A percentile compares a stretch with the other conserved stretches of the same genome.
Conservation (phyloP, 331 rosid genomes). For the Malus hybrid region DNA sequence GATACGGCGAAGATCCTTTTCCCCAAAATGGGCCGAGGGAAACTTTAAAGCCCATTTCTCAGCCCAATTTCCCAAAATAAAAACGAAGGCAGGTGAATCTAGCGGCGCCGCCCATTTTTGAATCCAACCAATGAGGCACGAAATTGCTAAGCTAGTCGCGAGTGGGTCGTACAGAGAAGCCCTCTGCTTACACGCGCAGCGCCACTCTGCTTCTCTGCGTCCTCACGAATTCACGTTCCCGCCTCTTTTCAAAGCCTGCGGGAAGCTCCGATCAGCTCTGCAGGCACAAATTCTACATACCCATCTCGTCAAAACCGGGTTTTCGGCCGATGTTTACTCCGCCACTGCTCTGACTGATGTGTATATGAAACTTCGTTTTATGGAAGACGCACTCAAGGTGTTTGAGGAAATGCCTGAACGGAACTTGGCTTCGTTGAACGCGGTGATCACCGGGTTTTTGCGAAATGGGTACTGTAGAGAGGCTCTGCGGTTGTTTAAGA, state of each 20-base stretch:
- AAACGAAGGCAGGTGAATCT: not conserved
- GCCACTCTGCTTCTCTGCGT: slow-evolving; percentile 24
- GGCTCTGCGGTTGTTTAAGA: slow-evolving; percentile 27
- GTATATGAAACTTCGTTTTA: slow-evolving; percentile 25
- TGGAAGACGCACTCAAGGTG: slow-evolving; percentile 36
- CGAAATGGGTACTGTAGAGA: slow-evolving; percentile 31
- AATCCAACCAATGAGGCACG: slow-evolving; percentile 36
- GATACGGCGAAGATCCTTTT: too few relatives aligned
- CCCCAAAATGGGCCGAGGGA: too few relatives aligned
- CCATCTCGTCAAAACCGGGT: slow-evolving; percentile 57
- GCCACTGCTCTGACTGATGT: slow-evolving; percentile 45
- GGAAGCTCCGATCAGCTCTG: slow-evolving; percentile 27
- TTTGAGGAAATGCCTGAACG: slow-evolving; percentile 59
- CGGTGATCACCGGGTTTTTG: slow-evolving; percentile 41
- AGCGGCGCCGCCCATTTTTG: not conserved
- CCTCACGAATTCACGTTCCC: slow-evolving; percentile 62
- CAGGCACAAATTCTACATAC: slow-evolving; percentile 43
- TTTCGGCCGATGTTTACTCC: slow-evolving; percentile 36
- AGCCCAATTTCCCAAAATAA: not conserved
- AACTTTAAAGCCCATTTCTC: not conserved
- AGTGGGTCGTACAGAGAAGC: slow-evolving; percentile 59
- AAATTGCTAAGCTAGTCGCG: slow-evolving; percentile 37
- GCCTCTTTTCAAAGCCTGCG: slow-evolving; percentile 69
- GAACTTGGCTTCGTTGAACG: slow-evolving; percentile 46
- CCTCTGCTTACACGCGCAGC: slow-evolving; percentile 28